Conservation (phyloP, 1,284 basidiomycete genomes). For the Rhodotorula sp. region DNA sequence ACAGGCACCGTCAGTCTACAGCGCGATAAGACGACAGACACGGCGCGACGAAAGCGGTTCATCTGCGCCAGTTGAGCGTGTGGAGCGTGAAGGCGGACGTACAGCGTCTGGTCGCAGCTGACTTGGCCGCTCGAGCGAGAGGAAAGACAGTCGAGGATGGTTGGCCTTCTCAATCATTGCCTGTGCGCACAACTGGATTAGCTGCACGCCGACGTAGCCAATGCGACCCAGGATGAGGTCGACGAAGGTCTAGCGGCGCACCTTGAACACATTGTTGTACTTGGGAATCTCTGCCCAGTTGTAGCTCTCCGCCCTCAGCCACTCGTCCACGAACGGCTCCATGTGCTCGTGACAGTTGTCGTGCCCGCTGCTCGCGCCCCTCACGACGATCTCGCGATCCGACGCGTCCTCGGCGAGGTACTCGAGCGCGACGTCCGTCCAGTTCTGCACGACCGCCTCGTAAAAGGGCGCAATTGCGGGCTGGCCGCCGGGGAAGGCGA, state of each 20-base stretch:
- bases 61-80: no score
- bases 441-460: neutral
- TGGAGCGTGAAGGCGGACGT: neutral
- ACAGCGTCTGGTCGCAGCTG: slow-evolving; percentile 2
- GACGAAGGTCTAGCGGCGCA: neutral
- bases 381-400: neutral
- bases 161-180: neutral
- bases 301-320: neutral
- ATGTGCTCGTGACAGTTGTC: neutral
- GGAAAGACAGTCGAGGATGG: neutral
- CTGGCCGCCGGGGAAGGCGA: slow-evolving; percentile 2
- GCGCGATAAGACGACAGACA: no score
- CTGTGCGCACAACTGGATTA: neutral
- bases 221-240: neutral
- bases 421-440: neutral
- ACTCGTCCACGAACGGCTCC: neutral
- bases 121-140: slow-evolving; percentile 1
- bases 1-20: no score
- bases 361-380: slow-evolving; percentile 8
- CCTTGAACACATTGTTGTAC: slow-evolving; percentile 2
- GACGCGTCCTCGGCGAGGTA: neutral
- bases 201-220: no score
- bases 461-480: neutral
- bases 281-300: slow-evolving; percentile 1
- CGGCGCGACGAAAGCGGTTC: no score